Evolutionary conservation across 345 rosid genomes (phyloP), one percentile per base, ranked within the genome.

Genomic region (Pseudoturritis turrita): DNA sequence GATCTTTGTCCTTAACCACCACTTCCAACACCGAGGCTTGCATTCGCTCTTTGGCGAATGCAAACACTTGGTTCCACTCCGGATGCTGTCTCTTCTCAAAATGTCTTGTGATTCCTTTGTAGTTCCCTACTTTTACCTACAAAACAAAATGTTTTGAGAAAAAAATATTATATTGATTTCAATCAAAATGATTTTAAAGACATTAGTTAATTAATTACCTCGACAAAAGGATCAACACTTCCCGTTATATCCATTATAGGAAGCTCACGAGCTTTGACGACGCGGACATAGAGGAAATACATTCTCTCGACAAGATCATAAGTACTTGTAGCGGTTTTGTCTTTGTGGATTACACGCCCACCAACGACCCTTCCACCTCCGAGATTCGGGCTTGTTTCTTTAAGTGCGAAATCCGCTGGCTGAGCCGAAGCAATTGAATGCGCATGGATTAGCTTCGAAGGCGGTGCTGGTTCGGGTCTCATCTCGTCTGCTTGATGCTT

Each of bases 221-320:
- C 99, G 4, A 90, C 99, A 63, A 86, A 96, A 7, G 99, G 99
- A 80, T 96, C 99, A 40, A 89, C 62, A 59, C 98, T 90, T 29
- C 99, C 98, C 1, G 99, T 91, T 37, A 89, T 69, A 78, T 92
- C 98, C 87, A 85, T 87, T 5, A 85, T 85, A 7, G 97, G 98
- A 77, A 95, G 89, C 36, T 89, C 99, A 62, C 86, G 92, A 75
- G 99, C 98, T 80, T 88, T 95, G n/a, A 95, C 98, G 12, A 95
- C 98, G 44, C 94, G 81, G 39, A 92, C 97, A 53, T 89, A 95
- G 15, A 95, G 94, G 72, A 92, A 95, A 45, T 89, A 84, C 99
- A 95, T 95, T 67, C 90, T 86, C 70, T 92, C 98, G 15, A 95
- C 98, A n/a, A 95, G 97, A 77, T 95, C 98, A 79, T 95, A 95